Evolutionary conservation across 1,139 yeast genomes (phyloP), one percentile per base, ranked within the genome.

Genomic region (Ashbya aceris): DNA sequence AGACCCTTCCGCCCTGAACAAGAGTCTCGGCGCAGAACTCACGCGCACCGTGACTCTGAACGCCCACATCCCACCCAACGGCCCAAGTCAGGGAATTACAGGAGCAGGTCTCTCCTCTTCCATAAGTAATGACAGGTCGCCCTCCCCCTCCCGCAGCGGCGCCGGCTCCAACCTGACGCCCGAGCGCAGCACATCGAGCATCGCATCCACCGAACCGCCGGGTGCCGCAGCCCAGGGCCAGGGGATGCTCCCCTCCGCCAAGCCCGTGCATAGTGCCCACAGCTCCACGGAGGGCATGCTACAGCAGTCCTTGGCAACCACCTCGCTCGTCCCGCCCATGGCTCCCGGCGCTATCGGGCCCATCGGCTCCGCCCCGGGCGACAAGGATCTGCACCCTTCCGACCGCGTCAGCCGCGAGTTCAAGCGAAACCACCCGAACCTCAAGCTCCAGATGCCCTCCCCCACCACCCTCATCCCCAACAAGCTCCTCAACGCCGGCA

Each of bases 381-480:
- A 13, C 12, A 32, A 34, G n/a, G 17, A 34, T 5, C 6, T n/a
- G 11, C 27, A 34, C 8, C 20, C 17, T 5, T 23, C 29, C 27
- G 37, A 34, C 13, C 37, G 37, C 6, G 34, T 54, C n/a, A 55
- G 52, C 36, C 49, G 60, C 10, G 64, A 58, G 39, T 60, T 60
- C 43, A 57, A 58, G 41, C 49, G 53, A 44, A 61, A 65, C 38
- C 63, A 64, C 43, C 69, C 71, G 8, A 68, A 69, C 43, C 45
- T 70, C 33, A 65, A 71, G 40, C 55, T 72, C 23, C 75, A 71
- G 49, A 71, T 71, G 76, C 77, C 77, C 8, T 62, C 68, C 3
- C 76, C 77, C 10, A 62, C 71, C 0, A 50, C 61, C 7, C 47
- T 55, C 11, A 46, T 52, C 23, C 56, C 66, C 23, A 61, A 62